Conservation (phyloP, 768 basidiomycete genomes). For the Termitomyces sp. region DNA sequence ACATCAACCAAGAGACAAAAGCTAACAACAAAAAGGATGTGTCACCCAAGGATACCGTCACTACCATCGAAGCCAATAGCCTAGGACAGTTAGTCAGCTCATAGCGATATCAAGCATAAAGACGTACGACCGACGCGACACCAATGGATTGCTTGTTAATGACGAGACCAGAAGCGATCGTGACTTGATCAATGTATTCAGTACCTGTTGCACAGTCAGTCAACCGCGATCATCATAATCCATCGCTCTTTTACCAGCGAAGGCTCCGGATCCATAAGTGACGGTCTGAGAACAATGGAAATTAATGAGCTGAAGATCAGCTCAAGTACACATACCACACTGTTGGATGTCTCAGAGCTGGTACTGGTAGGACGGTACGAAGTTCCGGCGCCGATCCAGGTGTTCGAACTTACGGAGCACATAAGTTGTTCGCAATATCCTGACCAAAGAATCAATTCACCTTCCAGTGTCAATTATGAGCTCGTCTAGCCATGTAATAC, state of each 20-base stretch:
- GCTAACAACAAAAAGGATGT: constrained; percentile 5
- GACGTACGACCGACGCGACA: constrained; percentile 36
- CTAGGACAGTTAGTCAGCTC: constrained; percentile 3
- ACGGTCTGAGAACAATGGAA: constrained; percentile 32
- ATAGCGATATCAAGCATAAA: neutral
- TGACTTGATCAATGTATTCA: constrained; percentile 49
- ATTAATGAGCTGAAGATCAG: neutral
- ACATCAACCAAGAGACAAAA: neutral
- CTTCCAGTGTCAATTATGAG: constrained; percentile 63
- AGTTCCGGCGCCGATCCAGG: constrained; percentile 56
- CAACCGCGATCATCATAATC: neutral
- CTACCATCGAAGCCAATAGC: constrained; percentile 41
- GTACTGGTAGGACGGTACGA: constrained; percentile 46
- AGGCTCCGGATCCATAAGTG: constrained; percentile 55
- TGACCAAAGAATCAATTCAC: constrained; percentile 7
- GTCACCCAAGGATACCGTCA: constrained; percentile 64
- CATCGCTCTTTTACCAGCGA: constrained; percentile 36
- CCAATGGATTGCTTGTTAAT: constrained; percentile 62
- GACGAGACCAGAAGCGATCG: constrained; percentile 42
- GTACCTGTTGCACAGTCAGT: constrained; percentile 22
- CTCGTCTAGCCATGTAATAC: constrained; percentile 29
- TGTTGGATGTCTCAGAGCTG: constrained; percentile 37
- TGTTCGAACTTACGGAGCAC: constrained; percentile 48
- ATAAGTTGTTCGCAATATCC: neutral
- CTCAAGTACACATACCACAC: constrained; percentile 36